These are phyloP conservation scores for Backusella circina DNA, from an alignment of 192 early-diverging fungal species.

Conservation along the genomic window DNA sequence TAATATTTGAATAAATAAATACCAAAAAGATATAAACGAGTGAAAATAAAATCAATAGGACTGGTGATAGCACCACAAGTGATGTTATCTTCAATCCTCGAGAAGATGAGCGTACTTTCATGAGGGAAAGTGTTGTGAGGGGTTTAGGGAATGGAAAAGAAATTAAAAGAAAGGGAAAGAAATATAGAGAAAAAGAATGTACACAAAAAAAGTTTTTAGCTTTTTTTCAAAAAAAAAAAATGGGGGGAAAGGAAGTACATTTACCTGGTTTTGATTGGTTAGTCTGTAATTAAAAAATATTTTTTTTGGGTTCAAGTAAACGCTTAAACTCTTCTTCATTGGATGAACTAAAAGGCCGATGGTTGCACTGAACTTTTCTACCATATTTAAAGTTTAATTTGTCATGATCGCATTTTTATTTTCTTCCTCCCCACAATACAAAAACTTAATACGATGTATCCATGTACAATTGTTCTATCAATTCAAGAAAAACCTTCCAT, in stretches of 20 bases:
- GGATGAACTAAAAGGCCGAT: neutral
- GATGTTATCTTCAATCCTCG: constrained; percentile 14
- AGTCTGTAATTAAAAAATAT: neutral
- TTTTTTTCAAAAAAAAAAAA: neutral
- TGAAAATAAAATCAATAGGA: constrained; percentile 4
- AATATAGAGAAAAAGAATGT: neutral
- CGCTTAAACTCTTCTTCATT: neutral
- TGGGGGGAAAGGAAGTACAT: neutral
- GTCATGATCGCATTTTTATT: neutral
- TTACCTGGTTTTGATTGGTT: neutral
- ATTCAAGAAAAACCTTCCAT: too few species aligned
- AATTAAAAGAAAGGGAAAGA: neutral
- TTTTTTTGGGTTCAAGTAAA: neutral
- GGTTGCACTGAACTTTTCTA: neutral
- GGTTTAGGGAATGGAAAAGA: neutral
- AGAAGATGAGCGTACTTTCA: neutral
- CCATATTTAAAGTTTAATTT: neutral
- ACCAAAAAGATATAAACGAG: constrained; percentile 2
- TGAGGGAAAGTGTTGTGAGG: neutral
- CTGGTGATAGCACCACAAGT: constrained; percentile 7
- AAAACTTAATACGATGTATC: too few species aligned
- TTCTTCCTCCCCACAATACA: too few species aligned
- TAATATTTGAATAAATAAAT: constrained; percentile 5
- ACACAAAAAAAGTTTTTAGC: neutral
- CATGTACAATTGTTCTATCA: too few species aligned